Percentiles rank a stretch among this genome's conserved stretches.
These are phyloP conservation scores for Blastomyces percursus DNA, from an alignment of 2,329 filamentous ascomycete species.

Conservation along the genomic window DNA sequence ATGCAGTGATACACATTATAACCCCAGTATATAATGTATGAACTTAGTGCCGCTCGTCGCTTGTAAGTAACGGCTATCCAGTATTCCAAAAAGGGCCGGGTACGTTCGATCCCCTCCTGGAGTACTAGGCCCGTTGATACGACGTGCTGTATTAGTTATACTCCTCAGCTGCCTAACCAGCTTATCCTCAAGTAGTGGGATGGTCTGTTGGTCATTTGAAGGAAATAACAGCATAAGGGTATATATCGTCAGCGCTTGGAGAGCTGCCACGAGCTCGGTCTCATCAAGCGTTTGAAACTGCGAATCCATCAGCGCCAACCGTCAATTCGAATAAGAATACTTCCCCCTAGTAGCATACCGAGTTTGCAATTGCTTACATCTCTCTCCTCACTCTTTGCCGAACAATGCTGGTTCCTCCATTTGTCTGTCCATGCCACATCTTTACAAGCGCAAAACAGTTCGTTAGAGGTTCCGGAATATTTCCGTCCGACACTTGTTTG, in stretches of 20 bases:
- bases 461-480: slow-evolving; percentile 22
- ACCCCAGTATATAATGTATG: slow-evolving; percentile 32
- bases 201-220: slow-evolving; percentile 15
- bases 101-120: slow-evolving; percentile 25
- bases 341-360: slow-evolving; percentile 16
- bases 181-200: slow-evolving; percentile 16
- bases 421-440: slow-evolving; percentile 29
- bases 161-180: slow-evolving; percentile 25
- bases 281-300: slow-evolving; percentile 27
- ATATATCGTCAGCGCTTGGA: slow-evolving; percentile 32
- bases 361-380: slow-evolving; percentile 22
- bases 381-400: slow-evolving; percentile 25
- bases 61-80: slow-evolving; percentile 46
- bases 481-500: slow-evolving; percentile 13
- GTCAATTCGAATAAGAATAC: neutral
- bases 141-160: slow-evolving; percentile 18
- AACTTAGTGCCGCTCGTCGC: slow-evolving; percentile 33
- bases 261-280: slow-evolving; percentile 23
- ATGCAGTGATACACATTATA: slow-evolving; percentile 28
- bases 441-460: slow-evolving; percentile 29
- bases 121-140: slow-evolving; percentile 22
- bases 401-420: slow-evolving; percentile 23
- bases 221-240: slow-evolving; percentile 32
- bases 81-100: slow-evolving; percentile 25
- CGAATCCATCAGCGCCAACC: neutral